Evolutionary conservation across 2,329 filamentous ascomycete species (phyloP), one percentile per base, ranked within the genome.

Genomic region (Epichloe coenophiala): DNA sequence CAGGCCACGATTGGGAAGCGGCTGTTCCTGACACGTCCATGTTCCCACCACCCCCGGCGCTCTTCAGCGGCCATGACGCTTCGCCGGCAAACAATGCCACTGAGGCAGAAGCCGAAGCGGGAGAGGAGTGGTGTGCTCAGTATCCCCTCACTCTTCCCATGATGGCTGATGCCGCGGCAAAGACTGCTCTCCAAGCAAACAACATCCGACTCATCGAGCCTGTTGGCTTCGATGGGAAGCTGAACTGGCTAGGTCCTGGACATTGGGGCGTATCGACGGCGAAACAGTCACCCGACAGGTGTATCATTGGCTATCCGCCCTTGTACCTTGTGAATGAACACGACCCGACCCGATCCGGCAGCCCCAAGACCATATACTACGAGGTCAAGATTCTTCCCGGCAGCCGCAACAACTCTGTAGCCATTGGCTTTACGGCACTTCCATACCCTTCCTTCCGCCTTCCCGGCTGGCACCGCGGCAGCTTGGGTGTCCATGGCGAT

Each of bases 401-500:
- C 50, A 71, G 71, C 21, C 57, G 58, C 4, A 73, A 76, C 51
- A 65, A 74, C 48, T 68, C 66, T 39, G 68, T 90, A 1, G 84
- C 81, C 0, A 62, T 91, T 9, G 87, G 87, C 9, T 88, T 81
- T 63, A 69, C 77, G 0, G 86, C 85, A 1, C 77, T 84, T 45
- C 87, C 87, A 7, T 91, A 89, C 61, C 87, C 87, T 6, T 73
- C 76, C 0, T 91, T 88, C 70, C 77, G 87, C 7, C 75, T 90
- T 53, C 87, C 87, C 0, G 87, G 87, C 2, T 91, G 86, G 87
- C 84, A 93, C 61, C 76, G 86, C 36, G 86, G 78, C 17, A 84
- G 80, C 55, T 60, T 90, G 13, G 87, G 74, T 1, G 79, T 91
- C n/a, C 87, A 91, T 62, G 81, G 83, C 45, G 87, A 91, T 63